Percentiles rank a stretch among this genome's conserved stretches.
phyloP scores from a whole-genome alignment of 495 filamentous ascomycete species.

The Sporormia fimetaria region DNA sequence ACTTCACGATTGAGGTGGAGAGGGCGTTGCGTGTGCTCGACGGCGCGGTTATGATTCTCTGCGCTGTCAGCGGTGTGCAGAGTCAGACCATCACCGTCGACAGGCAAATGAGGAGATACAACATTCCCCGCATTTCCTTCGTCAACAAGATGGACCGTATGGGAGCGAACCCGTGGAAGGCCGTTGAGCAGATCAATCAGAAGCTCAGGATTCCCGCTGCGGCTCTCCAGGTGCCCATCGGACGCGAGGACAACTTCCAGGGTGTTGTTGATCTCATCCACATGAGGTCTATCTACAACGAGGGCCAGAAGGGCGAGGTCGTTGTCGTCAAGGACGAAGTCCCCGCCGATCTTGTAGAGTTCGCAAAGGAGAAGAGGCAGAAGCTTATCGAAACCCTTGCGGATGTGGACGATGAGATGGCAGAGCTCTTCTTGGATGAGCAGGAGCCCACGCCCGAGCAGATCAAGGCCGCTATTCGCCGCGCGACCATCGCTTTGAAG shows the following conservation, averaged over 20 bases:
- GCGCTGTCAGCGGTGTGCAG: constrained; percentile 94
- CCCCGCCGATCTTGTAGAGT: constrained; percentile 58
- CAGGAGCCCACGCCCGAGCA: constrained; percentile 60
- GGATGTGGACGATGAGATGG: constrained; percentile 97
- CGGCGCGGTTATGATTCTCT: constrained; percentile 97
- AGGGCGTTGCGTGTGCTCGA: constrained; percentile 90
- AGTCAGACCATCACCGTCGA: constrained; percentile 97
- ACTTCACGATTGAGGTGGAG: constrained; percentile 99
- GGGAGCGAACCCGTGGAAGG: constrained; percentile 97
- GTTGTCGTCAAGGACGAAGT: constrained; percentile 68
- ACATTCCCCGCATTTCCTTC: constrained; percentile 89
- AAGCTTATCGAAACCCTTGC: constrained; percentile 91
- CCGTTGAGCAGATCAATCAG: constrained; percentile 89
- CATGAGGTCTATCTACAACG: constrained; percentile 90
- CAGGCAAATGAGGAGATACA: constrained; percentile 96
- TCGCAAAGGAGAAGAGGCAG: constrained; percentile 67
- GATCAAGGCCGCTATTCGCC: constrained; percentile 80
- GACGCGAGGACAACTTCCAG: constrained; percentile 79
- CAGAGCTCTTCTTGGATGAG: constrained; percentile 90
- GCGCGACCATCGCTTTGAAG: constrained; percentile 76
- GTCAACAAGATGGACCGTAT: constrained; percentile 99
- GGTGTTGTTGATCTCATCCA: constrained; percentile 88
- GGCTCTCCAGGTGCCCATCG: constrained; percentile 92
- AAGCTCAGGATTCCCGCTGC: constrained; percentile 89
- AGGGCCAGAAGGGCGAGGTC: constrained; percentile 62